Percentiles rank a stretch among this genome's conserved stretches.
These are phyloP conservation scores for Barnettozyma wickerhamii DNA, from an alignment of 805 yeast genomes.

Conservation along the genomic window DNA sequence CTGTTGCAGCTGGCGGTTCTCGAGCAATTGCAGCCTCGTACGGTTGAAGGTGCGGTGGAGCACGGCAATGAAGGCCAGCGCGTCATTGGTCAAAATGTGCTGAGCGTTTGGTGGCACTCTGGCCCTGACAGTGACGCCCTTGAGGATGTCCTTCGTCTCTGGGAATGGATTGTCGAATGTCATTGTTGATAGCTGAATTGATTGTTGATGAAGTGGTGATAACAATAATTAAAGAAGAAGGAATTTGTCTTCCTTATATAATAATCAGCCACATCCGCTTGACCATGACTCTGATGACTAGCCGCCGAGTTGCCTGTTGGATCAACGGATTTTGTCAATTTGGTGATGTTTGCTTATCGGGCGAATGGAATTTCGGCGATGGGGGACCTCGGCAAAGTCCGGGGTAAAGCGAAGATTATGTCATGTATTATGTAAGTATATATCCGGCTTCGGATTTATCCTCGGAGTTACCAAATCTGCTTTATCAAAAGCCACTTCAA, in stretches of 20 bases:
- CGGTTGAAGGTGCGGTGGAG: slow-evolving; percentile 69
- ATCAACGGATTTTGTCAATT: too few species aligned
- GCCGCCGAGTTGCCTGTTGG: neutral
- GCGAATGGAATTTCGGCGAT: too few species aligned
- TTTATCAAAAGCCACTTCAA: too few species aligned
- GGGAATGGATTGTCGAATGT: slow-evolving; percentile 26
- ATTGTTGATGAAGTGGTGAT: neutral
- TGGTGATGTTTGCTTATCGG: too few species aligned
- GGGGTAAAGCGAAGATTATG: too few species aligned
- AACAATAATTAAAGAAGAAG: neutral
- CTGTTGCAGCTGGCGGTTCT: slow-evolving; percentile 60
- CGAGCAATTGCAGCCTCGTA: slow-evolving; percentile 53
- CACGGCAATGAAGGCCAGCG: slow-evolving; percentile 65
- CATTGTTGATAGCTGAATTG: slow-evolving; percentile 5
- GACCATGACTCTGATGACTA: too few species aligned
- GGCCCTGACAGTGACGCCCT: slow-evolving; percentile 35
- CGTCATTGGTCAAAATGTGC: slow-evolving; percentile 38
- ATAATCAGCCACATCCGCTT: too few species aligned
- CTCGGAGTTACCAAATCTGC: too few species aligned
- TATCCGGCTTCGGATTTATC: too few species aligned
- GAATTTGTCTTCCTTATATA: too few species aligned
- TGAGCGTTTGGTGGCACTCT: slow-evolving; percentile 34
- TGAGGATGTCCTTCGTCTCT: slow-evolving; percentile 26
- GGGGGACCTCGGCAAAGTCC: too few species aligned
- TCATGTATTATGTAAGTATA: too few species aligned